Base-by-base conservation (phyloP, 108 stramenopile species). In the Aurantiochytrium sp. region DNA sequence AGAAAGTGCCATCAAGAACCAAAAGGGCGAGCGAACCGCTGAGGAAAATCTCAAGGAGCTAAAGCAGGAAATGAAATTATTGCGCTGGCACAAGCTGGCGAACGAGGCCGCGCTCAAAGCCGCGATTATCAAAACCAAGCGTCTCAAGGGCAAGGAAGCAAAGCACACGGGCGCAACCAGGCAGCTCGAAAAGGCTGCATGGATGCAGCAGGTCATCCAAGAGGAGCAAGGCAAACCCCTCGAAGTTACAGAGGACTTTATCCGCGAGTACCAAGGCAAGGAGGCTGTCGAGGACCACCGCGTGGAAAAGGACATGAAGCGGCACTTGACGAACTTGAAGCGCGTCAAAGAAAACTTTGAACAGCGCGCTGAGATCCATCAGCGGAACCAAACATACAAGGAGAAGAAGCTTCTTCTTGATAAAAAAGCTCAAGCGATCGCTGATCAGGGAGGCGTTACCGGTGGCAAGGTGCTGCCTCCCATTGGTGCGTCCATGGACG, bases 101-200 rank as follows among this genome's bases (percentile, higher is more conserved):
- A 95, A 95, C 59, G 93, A 95, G 69, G 91, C 94, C n/a, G 94
- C 94, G 4, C 90, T 95, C 5, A 94, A 95, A 60, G 94, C 94
- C 10, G 93, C 94, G 0, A 90, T 94, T 25, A 44, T 94, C 72
- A 94, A 90, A 64, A 93, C 93, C 5, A 94, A 94, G 72, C 76
- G 92, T 45, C 28, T 88, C 42, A 94, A 93, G 88, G 60, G 90
- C 71, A 14, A 69, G 58, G 60, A 93, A 58, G 57, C 60, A 43
- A 23, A 87, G 0, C 47, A 28, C 5, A 21, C 23, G 29, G 87
- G 72, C 23, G 58, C 60, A 44, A 23, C 53, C 35, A 43, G 87
- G 12, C 29, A 87, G 25, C 53, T 18, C 12, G 89, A 72, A 53
- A 59, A 90, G 44, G 93, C 92, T 55, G 93, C 69, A 16, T 93